These are phyloP conservation scores for Suillus brevipes DNA, from an alignment of 768 basidiomycete species.

Conservation along the genomic window DNA sequence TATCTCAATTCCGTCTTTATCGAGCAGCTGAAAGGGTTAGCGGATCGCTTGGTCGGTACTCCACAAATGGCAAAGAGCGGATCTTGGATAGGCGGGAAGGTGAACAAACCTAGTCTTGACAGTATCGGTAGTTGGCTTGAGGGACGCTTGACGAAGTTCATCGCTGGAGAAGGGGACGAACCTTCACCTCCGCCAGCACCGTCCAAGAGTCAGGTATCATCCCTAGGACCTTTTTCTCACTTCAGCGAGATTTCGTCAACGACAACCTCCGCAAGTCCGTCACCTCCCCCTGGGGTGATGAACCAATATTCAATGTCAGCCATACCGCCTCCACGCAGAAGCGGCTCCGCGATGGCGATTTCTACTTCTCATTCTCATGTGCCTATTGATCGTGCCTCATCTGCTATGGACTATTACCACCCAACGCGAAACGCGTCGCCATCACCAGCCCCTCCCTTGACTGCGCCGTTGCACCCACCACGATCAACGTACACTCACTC, in stretches of 20 bases:
- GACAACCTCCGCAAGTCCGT: slow-evolving; percentile 71
- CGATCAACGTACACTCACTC: slow-evolving; percentile 28
- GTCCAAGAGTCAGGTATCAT: slow-evolving; percentile 39
- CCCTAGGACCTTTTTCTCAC: slow-evolving; percentile 85
- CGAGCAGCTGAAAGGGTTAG: slow-evolving; percentile 75
- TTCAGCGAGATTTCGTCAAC: slow-evolving; percentile 90
- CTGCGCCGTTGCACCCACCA: slow-evolving; percentile 50
- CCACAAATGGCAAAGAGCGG: slow-evolving; percentile 73
- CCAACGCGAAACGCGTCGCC: slow-evolving; percentile 47
- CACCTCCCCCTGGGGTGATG: slow-evolving; percentile 62
- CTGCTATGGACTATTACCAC: slow-evolving; percentile 74
- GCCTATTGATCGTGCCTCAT: slow-evolving; percentile 70
- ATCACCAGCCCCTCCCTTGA: slow-evolving; percentile 54
- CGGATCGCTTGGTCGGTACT: slow-evolving; percentile 74
- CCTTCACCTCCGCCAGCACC: slow-evolving; percentile 38
- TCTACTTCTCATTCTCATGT: slow-evolving; percentile 47
- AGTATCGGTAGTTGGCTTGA: slow-evolving; percentile 91
- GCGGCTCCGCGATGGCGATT: slow-evolving; percentile 68
- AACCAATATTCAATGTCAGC: slow-evolving; percentile 37
- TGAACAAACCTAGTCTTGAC: slow-evolving; percentile 89
- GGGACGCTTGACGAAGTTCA: slow-evolving; percentile 89
- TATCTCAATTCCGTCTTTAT: slow-evolving; percentile 66
- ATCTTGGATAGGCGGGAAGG: slow-evolving; percentile 86
- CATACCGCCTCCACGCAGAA: slow-evolving; percentile 51
- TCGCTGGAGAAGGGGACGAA: slow-evolving; percentile 84